Base-by-base conservation (phyloP, 257 asterid species). In the Capsicum pubescens region DNA sequence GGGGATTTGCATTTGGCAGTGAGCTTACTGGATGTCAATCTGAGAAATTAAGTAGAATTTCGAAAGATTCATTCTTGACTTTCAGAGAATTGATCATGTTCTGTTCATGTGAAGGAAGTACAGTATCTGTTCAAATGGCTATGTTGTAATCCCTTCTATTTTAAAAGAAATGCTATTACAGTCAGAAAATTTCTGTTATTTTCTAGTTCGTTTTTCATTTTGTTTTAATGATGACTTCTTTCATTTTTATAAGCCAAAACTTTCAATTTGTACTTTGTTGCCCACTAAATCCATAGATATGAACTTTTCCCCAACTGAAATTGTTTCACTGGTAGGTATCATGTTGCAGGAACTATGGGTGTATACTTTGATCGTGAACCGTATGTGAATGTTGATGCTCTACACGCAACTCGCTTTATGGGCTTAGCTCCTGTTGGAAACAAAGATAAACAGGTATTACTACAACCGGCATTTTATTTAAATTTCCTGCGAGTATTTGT, bases 371-470 rank as follows among this genome's bases (percentile, higher is more conserved):
- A 90, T 82, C 99, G 99, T 55, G 95, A 92, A 86, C 98, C 98
- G 55, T 96, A 96, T 90, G 87, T 85, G 66, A 96, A 96, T 84
- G 69, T 55, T 58, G 93, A 91, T 89, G 98, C 94, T 85, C 90
- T 84, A 71, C 97, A 94, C 35, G 94, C 92, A 87, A 96, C 99
- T 80, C 99, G 99, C 85, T 96, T 96, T 87, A 84, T 96, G 83
- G 98, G 97, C 89, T 94, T 96, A 84, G 98, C 95, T 88, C 86
- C 93, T 19, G 98, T 96, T 84, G 99, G 99, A 87, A 96, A 94
- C 88, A 96, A 92, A 92, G 94, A 92, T 55, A 96, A 96, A 86
- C 98, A 96, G 99, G 99, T 94, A 50, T 58, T 36, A 5, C 50
- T 50, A 7, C 50, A 54, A 35, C 50, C 64, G 9, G 32, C 46